Evolutionary conservation across 1,284 basidiomycete genomes (phyloP).

Genomic region (Ceratobasidium sp.): DNA sequence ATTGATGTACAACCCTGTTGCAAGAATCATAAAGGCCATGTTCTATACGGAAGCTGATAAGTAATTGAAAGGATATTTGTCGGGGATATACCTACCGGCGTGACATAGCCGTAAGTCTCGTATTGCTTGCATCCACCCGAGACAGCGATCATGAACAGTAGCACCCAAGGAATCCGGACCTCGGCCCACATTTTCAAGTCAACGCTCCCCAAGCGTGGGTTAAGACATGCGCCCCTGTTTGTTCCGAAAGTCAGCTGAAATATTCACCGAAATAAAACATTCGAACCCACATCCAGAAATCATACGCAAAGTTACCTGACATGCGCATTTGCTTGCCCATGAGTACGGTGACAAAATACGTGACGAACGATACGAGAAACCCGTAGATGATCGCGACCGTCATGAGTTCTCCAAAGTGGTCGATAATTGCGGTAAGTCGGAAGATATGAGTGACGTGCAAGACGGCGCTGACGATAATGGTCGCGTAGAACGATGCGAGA

Average conservation of each 20-base stretch:
- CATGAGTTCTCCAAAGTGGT: constrained; percentile 97
- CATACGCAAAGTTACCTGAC: constrained; percentile 93
- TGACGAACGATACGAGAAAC: constrained; percentile 78
- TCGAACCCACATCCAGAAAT: constrained; percentile 94
- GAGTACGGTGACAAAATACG: constrained; percentile 77
- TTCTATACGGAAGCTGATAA: constrained; percentile 64
- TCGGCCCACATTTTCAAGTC: constrained; percentile 99
- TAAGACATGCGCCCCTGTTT: constrained; percentile 58
- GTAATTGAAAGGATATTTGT: background rate
- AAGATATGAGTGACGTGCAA: constrained; percentile 87
- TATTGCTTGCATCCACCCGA: constrained; percentile 97
- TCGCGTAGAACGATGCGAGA: constrained; percentile 84
- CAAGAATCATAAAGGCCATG: constrained; percentile 96
- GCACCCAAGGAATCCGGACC: constrained; percentile 96
- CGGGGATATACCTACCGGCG: constrained; percentile 66
- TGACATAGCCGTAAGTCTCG: constrained; percentile 89
- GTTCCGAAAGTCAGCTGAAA: background rate
- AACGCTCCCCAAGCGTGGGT: constrained; percentile 91
- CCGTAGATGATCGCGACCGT: constrained; percentile 93
- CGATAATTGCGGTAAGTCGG: constrained; percentile 93
- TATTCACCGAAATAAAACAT: too few relatives aligned
- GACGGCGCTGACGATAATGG: constrained; percentile 74
- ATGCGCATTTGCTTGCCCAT: constrained; percentile 87
- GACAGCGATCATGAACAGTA: constrained; percentile 91
- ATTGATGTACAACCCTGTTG: constrained; percentile 95